Evolutionary conservation across 2,329 filamentous ascomycete genomes (phyloP), one percentile per base, ranked within the genome.

Genomic region (Biscogniauxia marginata): DNA sequence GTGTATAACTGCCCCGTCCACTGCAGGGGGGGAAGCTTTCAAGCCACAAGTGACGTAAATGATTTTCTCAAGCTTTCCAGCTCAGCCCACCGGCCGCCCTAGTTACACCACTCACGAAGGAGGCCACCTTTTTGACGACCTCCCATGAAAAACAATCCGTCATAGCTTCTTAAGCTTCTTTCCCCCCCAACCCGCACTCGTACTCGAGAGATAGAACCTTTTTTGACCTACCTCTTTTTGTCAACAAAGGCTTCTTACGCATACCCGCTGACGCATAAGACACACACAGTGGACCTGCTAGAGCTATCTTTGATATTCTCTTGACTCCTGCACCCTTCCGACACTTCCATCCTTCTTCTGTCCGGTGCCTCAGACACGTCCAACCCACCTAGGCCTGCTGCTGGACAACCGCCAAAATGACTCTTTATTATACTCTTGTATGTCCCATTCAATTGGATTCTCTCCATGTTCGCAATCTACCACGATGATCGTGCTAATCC

Each of bases 391-490:
- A 44, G 54, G 44, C 53, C 45, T 46, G n/a, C 56, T 53, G 47
- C 49, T 44, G 50, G 11, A 46, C 48, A 52, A 60, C 44, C 55
- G 58, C 59, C 67, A 77, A 70, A 46, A 80, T 80, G 77, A 80
- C 77, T 60, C 77, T 80, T 65, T 80, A 80, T 67, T 80, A 79
- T 65, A 75, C 74, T 64, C 75, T 80, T 57, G 77, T 80, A 73
- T 63, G 77, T 71, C 25, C 30, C 9, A 39, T n/a, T 46, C 21
- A 18, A 19, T 22, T 13, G 46, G 56, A 16, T 47, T 43, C 18
- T 23, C 46, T n/a, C 8, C n/a, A n/a, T n/a, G n/a, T n/a, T n/a
- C n/a, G n/a, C n/a, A n/a, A n/a, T n/a, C n/a, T n/a, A n/a, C n/a
- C n/a, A n/a, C n/a, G n/a, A n/a, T n/a, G n/a, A n/a, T 43, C 34